Evolutionary conservation across 2,329 filamentous ascomycete genomes (phyloP), one percentile per base, ranked within the genome.

Genomic region (Lomentospora prolificans): DNA sequence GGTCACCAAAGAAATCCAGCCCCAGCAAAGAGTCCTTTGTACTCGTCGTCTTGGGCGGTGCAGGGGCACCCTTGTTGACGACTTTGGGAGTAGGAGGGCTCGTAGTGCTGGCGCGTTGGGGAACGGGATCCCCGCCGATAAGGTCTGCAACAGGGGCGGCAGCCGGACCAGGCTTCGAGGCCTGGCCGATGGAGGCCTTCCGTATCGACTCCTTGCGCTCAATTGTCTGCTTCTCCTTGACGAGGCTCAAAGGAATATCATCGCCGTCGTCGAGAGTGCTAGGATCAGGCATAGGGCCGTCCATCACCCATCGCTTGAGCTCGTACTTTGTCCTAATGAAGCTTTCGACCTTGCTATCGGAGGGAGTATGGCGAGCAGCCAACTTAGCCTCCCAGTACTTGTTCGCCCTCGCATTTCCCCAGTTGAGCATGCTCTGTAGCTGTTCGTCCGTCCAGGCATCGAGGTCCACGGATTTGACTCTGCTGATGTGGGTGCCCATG

Each of bases 261-360:
- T 96, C 90, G 64, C 96, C 92, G 14, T 90, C 88, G 67, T 95
- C 90, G 53, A 99, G 73, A 1, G 87, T 89, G 3, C 89, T 80
- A n/a, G 95, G 94, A 67, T 97, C 90, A 4, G 95, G 95, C 67
- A 95, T 92, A 4, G 84, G 85, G 1, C 94, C 94, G 59, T 99
- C 94, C 91, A 97, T 97, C n/a, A 90, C 87, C 94, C 94, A 99
- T 74, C 95, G 81, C 81, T 96, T 97, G 55, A 94, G 87, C 70
- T 99, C 94, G 71, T 99, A 99, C 72, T 99, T 99, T 57, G 95
- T 99, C 62, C 94, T 85, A 65, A 99, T 97, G 67, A 99, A 99
- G 77, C 97, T 99, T 79, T 99, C 94, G 64, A 99, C 97, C 79
- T 99, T 99, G 62, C 88, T 82, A 75, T 99, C 95, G 22, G 92